Conservation (phyloP, 179 eudicot genomes). For the Patellifolia procumbens region DNA sequence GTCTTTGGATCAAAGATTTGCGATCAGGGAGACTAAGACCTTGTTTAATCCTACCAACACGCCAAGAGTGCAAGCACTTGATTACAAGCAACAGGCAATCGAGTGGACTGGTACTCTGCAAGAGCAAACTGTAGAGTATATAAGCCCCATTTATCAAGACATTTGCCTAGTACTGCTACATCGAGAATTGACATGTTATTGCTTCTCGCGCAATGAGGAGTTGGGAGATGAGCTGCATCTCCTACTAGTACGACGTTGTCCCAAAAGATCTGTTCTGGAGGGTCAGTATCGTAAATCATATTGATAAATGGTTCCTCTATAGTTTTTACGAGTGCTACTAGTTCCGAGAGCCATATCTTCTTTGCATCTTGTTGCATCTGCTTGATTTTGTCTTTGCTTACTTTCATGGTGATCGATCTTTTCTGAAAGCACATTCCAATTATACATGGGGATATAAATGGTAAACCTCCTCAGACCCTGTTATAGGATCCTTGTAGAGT, state of each 20-base stretch:
- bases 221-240: slow-evolving; percentile 88
- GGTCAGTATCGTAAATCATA: slow-evolving; percentile 70
- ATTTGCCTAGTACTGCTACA: slow-evolving; percentile 70
- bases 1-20: slow-evolving; percentile 38
- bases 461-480: too few species aligned
- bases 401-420: slow-evolving; percentile 71
- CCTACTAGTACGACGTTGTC: slow-evolving; percentile 74
- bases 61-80: slow-evolving; percentile 70
- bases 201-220: slow-evolving; percentile 83
- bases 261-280: slow-evolving; percentile 51
- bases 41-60: slow-evolving; percentile 72
- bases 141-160: slow-evolving; percentile 60
- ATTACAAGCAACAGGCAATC: slow-evolving; percentile 56
- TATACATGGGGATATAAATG: too few species aligned
- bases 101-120: slow-evolving; percentile 52
- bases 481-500: too few species aligned
- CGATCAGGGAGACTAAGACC: slow-evolving; percentile 53
- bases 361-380: slow-evolving; percentile 63
- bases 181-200: slow-evolving; percentile 81
- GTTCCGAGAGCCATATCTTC: slow-evolving; percentile 55
- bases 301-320: slow-evolving; percentile 71
- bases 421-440: slow-evolving; percentile 37
- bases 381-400: slow-evolving; percentile 53
- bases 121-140: slow-evolving; percentile 49
- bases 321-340: slow-evolving; percentile 52